These are phyloP conservation scores for Davidsoniella eucalypti DNA, from an alignment of 2,329 filamentous ascomycete genomes.

Conservation along the genomic window DNA sequence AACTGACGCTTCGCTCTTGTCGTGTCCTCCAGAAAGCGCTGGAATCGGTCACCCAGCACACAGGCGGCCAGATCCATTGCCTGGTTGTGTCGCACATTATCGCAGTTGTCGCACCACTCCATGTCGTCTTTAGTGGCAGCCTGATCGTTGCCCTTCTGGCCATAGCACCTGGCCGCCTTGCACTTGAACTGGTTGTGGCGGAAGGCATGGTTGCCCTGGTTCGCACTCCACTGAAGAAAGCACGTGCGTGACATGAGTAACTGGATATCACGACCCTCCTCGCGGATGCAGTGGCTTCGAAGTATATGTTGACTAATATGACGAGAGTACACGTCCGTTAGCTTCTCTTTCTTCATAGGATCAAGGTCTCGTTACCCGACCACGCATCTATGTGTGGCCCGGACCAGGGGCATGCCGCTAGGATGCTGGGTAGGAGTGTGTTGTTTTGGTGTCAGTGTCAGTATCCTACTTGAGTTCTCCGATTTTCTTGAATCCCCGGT, in stretches of 20 bases:
- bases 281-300: background rate
- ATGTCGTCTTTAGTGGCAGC: background rate
- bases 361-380: background rate
- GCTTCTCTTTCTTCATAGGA: too few relatives aligned
- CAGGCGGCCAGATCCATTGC: background rate
- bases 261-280: background rate
- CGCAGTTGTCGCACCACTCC: background rate
- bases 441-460: background rate
- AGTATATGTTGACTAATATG: conserved; percentile 1
- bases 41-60: background rate
- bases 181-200: background rate
- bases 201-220: background rate
- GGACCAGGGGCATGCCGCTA: too few relatives aligned
- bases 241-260: background rate
- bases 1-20: background rate
- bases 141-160: background rate
- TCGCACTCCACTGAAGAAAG: background rate
- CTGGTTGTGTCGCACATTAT: background rate
- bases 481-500: background rate
- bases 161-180: background rate
- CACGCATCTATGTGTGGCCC: background rate
- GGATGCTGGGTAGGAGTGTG: background rate
- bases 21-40: background rate
- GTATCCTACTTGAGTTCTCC: conserved; percentile 5
- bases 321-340: background rate